Evolutionary conservation across 257 asterid genomes (phyloP).

Genomic region (Fraxinus excelsior): DNA sequence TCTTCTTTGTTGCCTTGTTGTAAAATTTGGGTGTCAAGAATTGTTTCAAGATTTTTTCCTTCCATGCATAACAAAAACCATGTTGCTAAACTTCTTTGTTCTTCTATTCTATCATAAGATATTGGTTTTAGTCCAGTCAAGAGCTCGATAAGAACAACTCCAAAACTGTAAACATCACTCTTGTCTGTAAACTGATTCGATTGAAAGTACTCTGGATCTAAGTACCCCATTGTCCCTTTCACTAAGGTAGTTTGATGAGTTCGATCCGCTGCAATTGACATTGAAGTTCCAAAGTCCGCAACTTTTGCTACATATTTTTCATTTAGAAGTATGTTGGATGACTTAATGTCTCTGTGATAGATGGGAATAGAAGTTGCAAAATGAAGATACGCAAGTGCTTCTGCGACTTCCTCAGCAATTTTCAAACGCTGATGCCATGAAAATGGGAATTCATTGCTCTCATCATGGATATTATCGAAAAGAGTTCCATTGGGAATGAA

Average conservation of each 20-base stretch:
- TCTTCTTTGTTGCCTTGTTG: not conserved
- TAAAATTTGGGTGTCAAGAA: too few relatives aligned
- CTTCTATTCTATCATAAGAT: slow-evolving; percentile 10
- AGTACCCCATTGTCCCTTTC: slow-evolving; percentile 32
- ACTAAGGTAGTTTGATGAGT: not conserved
- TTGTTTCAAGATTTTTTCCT: slow-evolving; percentile 6
- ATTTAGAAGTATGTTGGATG: too few relatives aligned
- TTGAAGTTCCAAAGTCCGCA: too few relatives aligned
- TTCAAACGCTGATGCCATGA: slow-evolving; percentile 19
- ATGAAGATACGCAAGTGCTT: too few relatives aligned
- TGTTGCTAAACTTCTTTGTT: slow-evolving; percentile 18
- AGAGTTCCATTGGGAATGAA: too few relatives aligned
- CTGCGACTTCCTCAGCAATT: too few relatives aligned
- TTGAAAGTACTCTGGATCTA: slow-evolving; percentile 32
- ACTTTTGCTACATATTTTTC: too few relatives aligned
- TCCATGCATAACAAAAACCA: slow-evolving; percentile 25
- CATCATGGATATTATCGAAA: too few relatives aligned
- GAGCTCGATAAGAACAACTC: slow-evolving; percentile 34
- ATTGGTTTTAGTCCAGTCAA: slow-evolving; percentile 30
- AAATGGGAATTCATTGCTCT: not conserved
- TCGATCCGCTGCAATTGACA: too few relatives aligned
- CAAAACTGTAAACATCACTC: slow-evolving; percentile 36
- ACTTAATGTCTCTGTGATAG: too few relatives aligned
- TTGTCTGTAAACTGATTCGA: slow-evolving; percentile 30
- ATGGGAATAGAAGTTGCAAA: too few relatives aligned